Percentiles rank a stretch among this genome's conserved stretches.
Conservation (phyloP, 192 early-diverging fungal species). For the Mortierella hygrophila region DNA sequence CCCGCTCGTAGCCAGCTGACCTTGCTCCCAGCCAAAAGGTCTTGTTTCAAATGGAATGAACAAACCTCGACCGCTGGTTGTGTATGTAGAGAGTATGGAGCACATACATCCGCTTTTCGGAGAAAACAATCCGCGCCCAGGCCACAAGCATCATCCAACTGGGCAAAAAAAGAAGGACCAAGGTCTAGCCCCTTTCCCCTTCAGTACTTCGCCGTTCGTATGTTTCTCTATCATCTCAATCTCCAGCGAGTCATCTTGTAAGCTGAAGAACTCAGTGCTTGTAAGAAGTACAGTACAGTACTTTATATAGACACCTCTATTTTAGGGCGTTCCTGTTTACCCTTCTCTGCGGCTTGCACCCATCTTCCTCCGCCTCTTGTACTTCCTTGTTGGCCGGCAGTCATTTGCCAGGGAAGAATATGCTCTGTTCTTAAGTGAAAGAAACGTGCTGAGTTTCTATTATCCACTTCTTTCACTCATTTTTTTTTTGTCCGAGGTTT, state of each 20-base stretch:
- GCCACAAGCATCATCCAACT: background rate
- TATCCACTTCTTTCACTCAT: background rate
- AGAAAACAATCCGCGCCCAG: constrained; percentile 6
- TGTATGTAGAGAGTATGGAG: background rate
- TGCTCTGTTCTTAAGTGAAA: too few relatives aligned
- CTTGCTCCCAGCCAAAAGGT: background rate
- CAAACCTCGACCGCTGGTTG: background rate
- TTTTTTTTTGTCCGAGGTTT: constrained; percentile 1
- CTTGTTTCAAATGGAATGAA: background rate
- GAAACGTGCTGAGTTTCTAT: background rate
- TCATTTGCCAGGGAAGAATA: too few relatives aligned
- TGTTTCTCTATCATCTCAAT: constrained; percentile 3
- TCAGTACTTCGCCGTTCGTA: background rate
- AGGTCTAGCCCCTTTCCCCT: background rate
- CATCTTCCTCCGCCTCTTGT: background rate
- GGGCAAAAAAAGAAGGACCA: background rate
- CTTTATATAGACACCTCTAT: background rate
- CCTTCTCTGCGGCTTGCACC: background rate
- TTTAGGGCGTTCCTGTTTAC: background rate
- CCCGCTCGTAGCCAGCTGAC: background rate
- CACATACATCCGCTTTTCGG: background rate
- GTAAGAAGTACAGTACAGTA: too few relatives aligned
- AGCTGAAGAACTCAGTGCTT: background rate
- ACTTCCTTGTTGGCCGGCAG: background rate
- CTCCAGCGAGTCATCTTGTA: background rate